Evolutionary conservation across 805 yeast species (phyloP), one percentile per base, ranked within the genome.

Genomic region (Tetrapisispora namnaoensis): DNA sequence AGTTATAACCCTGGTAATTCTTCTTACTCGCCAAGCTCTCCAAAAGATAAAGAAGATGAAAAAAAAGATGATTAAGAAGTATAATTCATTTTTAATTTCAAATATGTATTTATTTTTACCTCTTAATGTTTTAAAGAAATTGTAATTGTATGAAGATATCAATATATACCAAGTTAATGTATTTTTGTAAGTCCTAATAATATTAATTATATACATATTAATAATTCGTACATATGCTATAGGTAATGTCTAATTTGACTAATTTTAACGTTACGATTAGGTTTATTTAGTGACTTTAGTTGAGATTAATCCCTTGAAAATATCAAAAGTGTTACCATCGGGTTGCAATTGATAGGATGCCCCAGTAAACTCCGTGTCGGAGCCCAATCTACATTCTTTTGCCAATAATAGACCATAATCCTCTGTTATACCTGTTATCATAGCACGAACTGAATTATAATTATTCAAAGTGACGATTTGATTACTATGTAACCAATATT

Each of bases 281-380:
- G 6, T 16, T 40, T 27, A 24, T 4, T 27, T 27, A 3, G 34
- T 16, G 9, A 67, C 66, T 59, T 81, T 83, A 51, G 71, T 80
- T 18, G 82, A 84, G 17, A 91, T 84, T 54, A 93, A 71, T 0
- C 98, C 98, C 56, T 77, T 83, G 70, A 93, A 85, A 75, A 93
- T 90, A 63, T 93, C 98, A 60, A 93, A 93, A 3, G 97, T 87
- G 63, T 93, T 93, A 1, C 99, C 99, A 66, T 93, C 99, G 0
- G 99, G 98, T 64, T 90, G 97, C 43, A 93, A 69, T 56, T 87
- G 83, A 54, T 75, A 81, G 4, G 59, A 69, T 39, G 70, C 73
- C 0, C 87, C 86, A 1, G 82, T 78, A 16, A 70, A 70, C 13
- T 56, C 60, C 21, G 74, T 75, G 14, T 66, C 59, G 5, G 66